These are phyloP conservation scores for Parascedosporium putredinis DNA, from an alignment of 2,329 filamentous ascomycete species.

Conservation along the genomic window DNA sequence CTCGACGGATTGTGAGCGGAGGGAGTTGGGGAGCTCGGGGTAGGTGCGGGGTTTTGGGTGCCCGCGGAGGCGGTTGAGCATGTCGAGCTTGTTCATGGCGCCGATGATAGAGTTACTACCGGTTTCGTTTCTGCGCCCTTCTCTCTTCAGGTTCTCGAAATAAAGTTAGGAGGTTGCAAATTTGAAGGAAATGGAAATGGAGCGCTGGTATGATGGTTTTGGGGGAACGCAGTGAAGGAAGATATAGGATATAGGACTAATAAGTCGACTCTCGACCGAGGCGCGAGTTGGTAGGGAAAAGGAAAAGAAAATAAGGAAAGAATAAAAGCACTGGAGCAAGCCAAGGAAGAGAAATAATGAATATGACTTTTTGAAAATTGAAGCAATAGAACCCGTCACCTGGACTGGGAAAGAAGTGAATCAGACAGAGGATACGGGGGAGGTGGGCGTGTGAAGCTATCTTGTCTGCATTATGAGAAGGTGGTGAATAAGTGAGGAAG, in stretches of 20 bases:
- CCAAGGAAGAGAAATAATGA: neutral
- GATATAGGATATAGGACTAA: no score
- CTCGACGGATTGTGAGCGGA: constrained; percentile 26
- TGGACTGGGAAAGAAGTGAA: neutral
- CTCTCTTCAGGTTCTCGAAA: no score
- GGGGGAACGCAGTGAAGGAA: no score
- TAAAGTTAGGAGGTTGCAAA: no score
- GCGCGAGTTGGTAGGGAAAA: no score
- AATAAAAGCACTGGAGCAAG: neutral
- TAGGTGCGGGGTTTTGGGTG: neutral
- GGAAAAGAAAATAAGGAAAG: no score
- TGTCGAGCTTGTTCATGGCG: neutral
- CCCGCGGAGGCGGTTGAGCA: neutral
- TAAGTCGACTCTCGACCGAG: neutral
- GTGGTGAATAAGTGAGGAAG: neutral
- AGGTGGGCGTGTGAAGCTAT: neutral
- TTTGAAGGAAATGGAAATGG: neutral
- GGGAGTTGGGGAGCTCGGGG: constrained; percentile 21
- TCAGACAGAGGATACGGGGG: neutral
- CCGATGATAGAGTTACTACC: neutral
- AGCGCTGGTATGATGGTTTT: no score
- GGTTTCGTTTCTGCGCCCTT: neutral
- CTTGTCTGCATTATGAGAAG: neutral
- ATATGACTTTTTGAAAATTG: neutral
- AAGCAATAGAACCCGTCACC: neutral